These are phyloP conservation scores for Diversispora eburnea DNA, from an alignment of 192 early-diverging fungal species.

Conservation along the genomic window DNA sequence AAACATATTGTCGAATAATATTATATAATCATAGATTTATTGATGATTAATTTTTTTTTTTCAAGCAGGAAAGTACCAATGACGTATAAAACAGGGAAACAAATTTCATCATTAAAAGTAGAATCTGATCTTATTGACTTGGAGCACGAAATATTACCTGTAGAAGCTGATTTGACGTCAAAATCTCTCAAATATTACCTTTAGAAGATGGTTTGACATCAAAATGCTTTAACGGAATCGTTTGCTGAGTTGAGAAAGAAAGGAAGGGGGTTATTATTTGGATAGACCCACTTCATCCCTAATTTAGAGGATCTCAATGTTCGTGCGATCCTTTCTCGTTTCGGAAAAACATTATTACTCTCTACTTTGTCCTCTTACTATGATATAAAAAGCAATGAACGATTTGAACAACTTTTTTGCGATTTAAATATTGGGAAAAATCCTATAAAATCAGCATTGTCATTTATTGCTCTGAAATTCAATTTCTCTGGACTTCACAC, in stretches of 20 bases:
- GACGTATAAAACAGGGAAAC: constrained; percentile 8
- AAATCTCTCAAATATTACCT: neutral
- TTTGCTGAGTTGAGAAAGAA: neutral
- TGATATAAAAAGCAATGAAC: constrained; percentile 18
- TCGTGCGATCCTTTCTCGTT: constrained; percentile 13
- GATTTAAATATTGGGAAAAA: constrained; percentile 20
- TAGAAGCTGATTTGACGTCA: constrained; percentile 15
- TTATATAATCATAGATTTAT: constrained; percentile 1
- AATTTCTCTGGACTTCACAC: constrained; percentile 19
- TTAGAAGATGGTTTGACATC: too few species aligned
- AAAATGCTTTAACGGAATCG: constrained; percentile 22
- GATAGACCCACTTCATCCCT: constrained; percentile 21
- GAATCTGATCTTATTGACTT: constrained; percentile 27
- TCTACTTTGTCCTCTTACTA: constrained; percentile 27
- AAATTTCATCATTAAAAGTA: constrained; percentile 21
- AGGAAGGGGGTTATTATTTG: too few species aligned
- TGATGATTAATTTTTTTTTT: constrained; percentile 28
- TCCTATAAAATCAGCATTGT: constrained; percentile 11
- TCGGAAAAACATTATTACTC: constrained; percentile 21
- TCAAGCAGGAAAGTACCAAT: constrained; percentile 8
- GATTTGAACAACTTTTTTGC: constrained; percentile 6
- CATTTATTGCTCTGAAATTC: constrained; percentile 5
- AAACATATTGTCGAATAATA: constrained; percentile 17
- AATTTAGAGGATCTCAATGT: constrained; percentile 18
- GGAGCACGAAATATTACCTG: constrained; percentile 15